Evolutionary conservation across 2,329 filamentous ascomycete species (phyloP).

Genomic region (Botrytis medusae): DNA sequence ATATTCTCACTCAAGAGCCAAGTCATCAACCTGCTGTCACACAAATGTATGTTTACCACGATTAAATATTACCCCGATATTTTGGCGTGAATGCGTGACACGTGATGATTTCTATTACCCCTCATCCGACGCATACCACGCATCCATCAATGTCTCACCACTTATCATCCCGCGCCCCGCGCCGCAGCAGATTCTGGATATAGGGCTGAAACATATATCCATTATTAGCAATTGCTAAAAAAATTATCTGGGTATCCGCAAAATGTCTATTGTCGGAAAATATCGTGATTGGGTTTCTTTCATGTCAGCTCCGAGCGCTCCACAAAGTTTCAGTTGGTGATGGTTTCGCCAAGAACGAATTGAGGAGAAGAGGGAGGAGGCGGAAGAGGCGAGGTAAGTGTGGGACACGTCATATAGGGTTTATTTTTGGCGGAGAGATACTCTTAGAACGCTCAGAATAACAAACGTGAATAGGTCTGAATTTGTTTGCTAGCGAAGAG

Average conservation of each 20-base stretch:
- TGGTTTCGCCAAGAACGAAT: background rate
- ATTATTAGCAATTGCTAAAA: background rate
- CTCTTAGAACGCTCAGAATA: background rate
- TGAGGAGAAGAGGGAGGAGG: background rate
- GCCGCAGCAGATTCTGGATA: background rate
- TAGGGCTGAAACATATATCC: constrained; percentile 17
- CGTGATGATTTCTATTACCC: background rate
- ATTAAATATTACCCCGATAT: background rate
- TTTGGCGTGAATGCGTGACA: background rate
- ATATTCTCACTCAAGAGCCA: background rate
- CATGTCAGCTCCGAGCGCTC: constrained; percentile 1
- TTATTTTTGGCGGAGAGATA: no score
- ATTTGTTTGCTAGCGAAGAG: background rate
- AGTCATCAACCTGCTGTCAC: background rate
- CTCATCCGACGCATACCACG: background rate
- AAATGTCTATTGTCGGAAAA: background rate
- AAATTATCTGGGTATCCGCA: background rate
- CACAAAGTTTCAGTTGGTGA: background rate
- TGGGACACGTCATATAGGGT: background rate
- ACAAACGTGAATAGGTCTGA: background rate
- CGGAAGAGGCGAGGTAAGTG: background rate
- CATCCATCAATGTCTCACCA: background rate
- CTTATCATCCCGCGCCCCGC: background rate
- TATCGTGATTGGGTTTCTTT: constrained; percentile 4
- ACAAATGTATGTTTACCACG: background rate